These are phyloP conservation scores for Daldinia sp. DNA, from an alignment of 2,329 filamentous ascomycete species.

Conservation along the genomic window DNA sequence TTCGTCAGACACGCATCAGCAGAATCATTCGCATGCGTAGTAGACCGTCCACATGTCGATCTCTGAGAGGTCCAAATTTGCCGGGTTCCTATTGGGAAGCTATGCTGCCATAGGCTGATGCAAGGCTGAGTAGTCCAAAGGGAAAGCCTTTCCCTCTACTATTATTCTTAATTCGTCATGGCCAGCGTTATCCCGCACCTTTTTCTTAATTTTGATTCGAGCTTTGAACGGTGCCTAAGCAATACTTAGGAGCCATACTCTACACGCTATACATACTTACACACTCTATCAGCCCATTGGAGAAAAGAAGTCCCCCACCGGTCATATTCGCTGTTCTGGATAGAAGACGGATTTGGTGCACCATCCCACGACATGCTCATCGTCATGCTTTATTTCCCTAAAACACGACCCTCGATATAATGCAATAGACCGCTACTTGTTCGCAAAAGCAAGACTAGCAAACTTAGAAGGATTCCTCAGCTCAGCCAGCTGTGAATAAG, in stretches of 20 bases:
- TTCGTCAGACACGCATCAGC: constrained; percentile 41
- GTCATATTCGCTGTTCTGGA: constrained; percentile 26
- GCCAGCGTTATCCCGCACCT: constrained; percentile 25
- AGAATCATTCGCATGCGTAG: constrained; percentile 40
- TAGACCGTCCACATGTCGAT: constrained; percentile 50
- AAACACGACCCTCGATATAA: not conserved
- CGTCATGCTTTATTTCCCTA: constrained; percentile 11
- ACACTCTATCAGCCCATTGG: constrained; percentile 17
- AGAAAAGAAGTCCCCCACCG: not conserved
- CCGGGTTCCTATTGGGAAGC: constrained; percentile 37
- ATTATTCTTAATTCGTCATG: constrained; percentile 42
- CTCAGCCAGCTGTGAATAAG: constrained; percentile 13
- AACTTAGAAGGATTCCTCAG: constrained; percentile 7
- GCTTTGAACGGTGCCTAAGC: constrained; percentile 19
- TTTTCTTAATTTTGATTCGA: constrained; percentile 26
- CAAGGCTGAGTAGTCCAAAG: constrained; percentile 37
- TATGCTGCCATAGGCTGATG: constrained; percentile 38
- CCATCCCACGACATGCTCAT: constrained; percentile 22
- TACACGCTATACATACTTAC: not conserved
- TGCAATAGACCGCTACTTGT: constrained; percentile 23
- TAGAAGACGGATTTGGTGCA: constrained; percentile 18
- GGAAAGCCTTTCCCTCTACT: constrained; percentile 28
- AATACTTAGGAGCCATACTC: constrained; percentile 17
- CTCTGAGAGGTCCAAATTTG: constrained; percentile 51
- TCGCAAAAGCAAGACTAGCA: constrained; percentile 13